Evolutionary conservation across 2,329 filamentous ascomycete genomes (phyloP).

Genomic region (Aureobasidium sp.): DNA sequence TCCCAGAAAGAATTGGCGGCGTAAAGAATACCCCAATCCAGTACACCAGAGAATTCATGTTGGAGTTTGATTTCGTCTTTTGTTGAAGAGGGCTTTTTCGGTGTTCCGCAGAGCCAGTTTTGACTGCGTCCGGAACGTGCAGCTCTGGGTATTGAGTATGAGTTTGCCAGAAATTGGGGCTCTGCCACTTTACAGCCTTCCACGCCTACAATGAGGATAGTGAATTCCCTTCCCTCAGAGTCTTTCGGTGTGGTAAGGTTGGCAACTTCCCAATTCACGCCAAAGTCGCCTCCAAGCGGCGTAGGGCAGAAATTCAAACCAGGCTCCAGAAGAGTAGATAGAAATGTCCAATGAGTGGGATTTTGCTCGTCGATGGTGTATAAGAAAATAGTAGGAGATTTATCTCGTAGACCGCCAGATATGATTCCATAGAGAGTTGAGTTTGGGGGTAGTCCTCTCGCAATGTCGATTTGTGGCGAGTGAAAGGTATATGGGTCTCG

Average conservation of each 20-base stretch:
- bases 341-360: constrained; percentile 36
- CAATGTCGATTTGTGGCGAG: constrained; percentile 22
- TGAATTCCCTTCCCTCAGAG: constrained; percentile 15
- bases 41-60: neutral
- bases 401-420: constrained; percentile 36
- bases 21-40: neutral
- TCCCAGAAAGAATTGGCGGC: neutral
- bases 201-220: neutral
- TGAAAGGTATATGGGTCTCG: constrained; percentile 32
- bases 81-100: neutral
- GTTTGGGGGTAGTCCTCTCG: constrained; percentile 14
- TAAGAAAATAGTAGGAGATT: constrained; percentile 38
- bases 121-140: neutral
- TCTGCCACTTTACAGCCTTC: neutral
- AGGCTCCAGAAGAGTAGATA: constrained; percentile 35
- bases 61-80: neutral
- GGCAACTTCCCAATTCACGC: constrained; percentile 44
- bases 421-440: constrained; percentile 37
- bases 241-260: constrained; percentile 37
- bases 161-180: neutral
- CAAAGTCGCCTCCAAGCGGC: constrained; percentile 42
- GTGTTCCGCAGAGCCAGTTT: neutral
- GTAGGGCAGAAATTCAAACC: constrained; percentile 31
- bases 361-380: constrained; percentile 35
- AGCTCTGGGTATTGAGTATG: neutral